Base-by-base conservation (phyloP, 2,329 filamentous ascomycete genomes). In the Paracorniculantispora psalliotae region DNA sequence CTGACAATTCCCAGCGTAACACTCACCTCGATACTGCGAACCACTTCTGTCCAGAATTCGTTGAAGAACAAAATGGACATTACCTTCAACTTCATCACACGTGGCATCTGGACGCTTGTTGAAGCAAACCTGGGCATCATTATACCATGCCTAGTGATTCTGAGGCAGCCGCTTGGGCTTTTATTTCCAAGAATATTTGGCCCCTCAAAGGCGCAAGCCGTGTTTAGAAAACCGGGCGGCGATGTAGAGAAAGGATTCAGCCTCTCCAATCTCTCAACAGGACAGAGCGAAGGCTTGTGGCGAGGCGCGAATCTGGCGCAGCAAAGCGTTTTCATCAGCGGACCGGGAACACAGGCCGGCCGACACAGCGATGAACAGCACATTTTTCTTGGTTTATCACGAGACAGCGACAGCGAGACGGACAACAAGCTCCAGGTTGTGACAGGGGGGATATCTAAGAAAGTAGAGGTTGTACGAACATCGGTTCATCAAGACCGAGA, bases 51-150 rank as follows among this genome's bases (percentile, higher is more conserved):
- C 2, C 57, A 63, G 21, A 65, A 70, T 50, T 68, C 69, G 23
- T 66, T 72, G 21, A 67, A 67, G 21, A 71, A 66, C 12, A 71
- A 67, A 39, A 62, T 63, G 17, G 73, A 75, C 44, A 62, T 61
- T 2, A 69, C 68, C 3, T 70, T 66, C 63, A 62, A 59, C 60
- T 65, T 66, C 19, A 65, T 67, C 30, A 50, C 64, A 3, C 60
- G 64, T 35, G 65, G 65, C 33, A 64, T 67, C 28, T 75, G 73
- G 71, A 72, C 71, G 6, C 66, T 75, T 43, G 63, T 71, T n/a
- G 74, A 76, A 57, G 68, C 74, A 33, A 71, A 71, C 26, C 66
- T 69, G 26, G 74, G 71, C 61, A 70, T 75, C 60, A 68, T 75
- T 15, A 72, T 72, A 57, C 66, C 72, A 43, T 75, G 73, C 59